Base-by-base conservation (phyloP, 2,329 filamentous ascomycete species). In the Beauveria pseudobassiana region DNA sequence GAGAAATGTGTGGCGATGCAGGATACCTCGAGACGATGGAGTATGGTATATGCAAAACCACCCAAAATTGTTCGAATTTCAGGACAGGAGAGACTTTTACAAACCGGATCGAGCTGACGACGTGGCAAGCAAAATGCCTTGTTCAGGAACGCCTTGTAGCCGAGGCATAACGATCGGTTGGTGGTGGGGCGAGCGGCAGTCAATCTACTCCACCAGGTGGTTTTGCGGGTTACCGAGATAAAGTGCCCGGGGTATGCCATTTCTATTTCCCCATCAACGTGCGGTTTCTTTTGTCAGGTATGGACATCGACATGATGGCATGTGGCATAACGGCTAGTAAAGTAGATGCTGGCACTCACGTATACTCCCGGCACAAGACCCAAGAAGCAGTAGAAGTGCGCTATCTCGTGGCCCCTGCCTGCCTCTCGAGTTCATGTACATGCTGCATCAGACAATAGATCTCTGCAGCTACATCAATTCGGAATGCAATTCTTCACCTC, bases 151-250 rank as follows among this genome's bases (percentile, higher is more conserved):
- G 26, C 16, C 34, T 30, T 24, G 45, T 50, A 59, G 46, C 55
- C 55, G 55, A 59, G 57, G 57, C 57, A 46, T 20, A 43, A 24
- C 5, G 22, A 51, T 52, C n/a, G n/a, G 16, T 28, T 16, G 20
- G 30, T 18, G 26, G 55, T 58, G 55, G 55, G 55, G 55, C 45
- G 30, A 45, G 51, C 48, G 56, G 48, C 46, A 59, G 5, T 43
- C 24, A 18, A 42, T 38, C 34, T 7, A 38, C 34, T 28, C 20
- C 51, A 28, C 22, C 38, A 34, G 22, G 6, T 54, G 38, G 48
- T 22, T 43, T 59, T 59, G 56, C 34, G 46, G 56, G 56, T 59
- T 59, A 51, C 56, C 18, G 56, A 59, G 56, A 51, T 59, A 40
- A 55, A 16, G 34, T 38, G 34, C 34, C 28, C 40, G n/a, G 14